Evolutionary conservation across 495 filamentous ascomycete genomes (phyloP).

Genomic region (Aspergillus baeticus): DNA sequence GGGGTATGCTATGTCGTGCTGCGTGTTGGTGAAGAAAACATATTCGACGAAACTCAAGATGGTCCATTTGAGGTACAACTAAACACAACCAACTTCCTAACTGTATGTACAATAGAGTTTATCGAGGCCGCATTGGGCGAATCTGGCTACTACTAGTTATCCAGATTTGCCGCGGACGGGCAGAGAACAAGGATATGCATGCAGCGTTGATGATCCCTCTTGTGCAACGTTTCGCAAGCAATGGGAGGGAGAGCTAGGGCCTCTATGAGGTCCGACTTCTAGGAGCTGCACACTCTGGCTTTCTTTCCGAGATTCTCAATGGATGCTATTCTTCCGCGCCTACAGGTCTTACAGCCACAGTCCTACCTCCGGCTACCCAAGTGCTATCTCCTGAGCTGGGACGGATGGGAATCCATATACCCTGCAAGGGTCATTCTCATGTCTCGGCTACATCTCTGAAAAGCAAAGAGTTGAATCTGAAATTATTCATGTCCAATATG

Average conservation of each 20-base stretch:
- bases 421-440: constrained; percentile 3
- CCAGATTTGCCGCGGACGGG: no score
- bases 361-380: neutral
- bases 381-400: neutral
- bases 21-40: no score
- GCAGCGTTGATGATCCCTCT: constrained; percentile 1
- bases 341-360: neutral
- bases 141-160: no score
- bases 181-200: neutral
- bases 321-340: neutral
- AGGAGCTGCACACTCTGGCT: neutral
- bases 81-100: neutral
- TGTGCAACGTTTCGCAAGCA: neutral
- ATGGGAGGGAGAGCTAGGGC: neutral
- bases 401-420: no score
- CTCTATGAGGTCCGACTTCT: neutral
- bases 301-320: neutral
- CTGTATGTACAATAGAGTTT: neutral
- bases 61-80: no score
- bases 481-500: constrained; percentile 9
- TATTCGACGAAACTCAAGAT: no score
- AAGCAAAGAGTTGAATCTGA: neutral
- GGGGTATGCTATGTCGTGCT: no score
- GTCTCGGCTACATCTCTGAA: no score
- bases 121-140: no score